Percentiles rank a stretch among this genome's conserved stretches.
Evolutionary conservation across 225 moss, liverwort and hornwort genomes (phyloP).

Genomic region (Physcomitrellopsis africana): DNA sequence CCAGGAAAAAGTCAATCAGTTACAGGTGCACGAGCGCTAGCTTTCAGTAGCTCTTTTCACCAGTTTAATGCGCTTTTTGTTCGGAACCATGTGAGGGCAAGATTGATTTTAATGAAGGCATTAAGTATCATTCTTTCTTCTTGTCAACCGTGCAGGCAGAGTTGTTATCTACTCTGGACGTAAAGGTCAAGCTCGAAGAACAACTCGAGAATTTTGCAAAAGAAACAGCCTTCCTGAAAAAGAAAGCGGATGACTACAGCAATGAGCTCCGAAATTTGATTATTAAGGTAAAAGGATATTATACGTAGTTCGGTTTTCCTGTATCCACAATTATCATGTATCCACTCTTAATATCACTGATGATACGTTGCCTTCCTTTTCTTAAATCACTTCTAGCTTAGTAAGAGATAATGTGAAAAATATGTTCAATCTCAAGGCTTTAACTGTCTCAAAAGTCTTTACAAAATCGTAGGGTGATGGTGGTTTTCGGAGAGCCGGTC

Average conservation of each 20-base stretch:
- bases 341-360: not conserved
- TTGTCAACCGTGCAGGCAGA: constrained; percentile 52
- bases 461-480: not conserved
- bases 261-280: constrained; percentile 66
- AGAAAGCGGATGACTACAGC: constrained; percentile 76
- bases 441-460: not conserved
- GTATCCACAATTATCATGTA: not conserved
- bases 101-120: too few relatives aligned
- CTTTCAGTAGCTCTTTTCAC: too few relatives aligned
- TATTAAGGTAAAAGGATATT: constrained; percentile 47
- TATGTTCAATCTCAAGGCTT: not conserved
- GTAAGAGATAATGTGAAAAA: not conserved
- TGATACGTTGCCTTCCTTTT: constrained; percentile 6
- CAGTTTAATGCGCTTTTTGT: not conserved
- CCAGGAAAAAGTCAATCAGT: constrained; percentile 53
- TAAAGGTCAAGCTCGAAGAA: constrained; percentile 69
- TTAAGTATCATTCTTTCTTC: not conserved
- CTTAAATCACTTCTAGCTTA: not conserved
- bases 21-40: constrained; percentile 51
- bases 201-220: constrained; percentile 58
- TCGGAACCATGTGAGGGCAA: too few relatives aligned
- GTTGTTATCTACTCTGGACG: constrained; percentile 55
- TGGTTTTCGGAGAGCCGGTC: constrained; percentile 11
- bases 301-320: not conserved
- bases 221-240: constrained; percentile 66